Evolutionary conservation across 2,329 filamentous ascomycete genomes (phyloP).

Genomic region (Claviceps spartinae): DNA sequence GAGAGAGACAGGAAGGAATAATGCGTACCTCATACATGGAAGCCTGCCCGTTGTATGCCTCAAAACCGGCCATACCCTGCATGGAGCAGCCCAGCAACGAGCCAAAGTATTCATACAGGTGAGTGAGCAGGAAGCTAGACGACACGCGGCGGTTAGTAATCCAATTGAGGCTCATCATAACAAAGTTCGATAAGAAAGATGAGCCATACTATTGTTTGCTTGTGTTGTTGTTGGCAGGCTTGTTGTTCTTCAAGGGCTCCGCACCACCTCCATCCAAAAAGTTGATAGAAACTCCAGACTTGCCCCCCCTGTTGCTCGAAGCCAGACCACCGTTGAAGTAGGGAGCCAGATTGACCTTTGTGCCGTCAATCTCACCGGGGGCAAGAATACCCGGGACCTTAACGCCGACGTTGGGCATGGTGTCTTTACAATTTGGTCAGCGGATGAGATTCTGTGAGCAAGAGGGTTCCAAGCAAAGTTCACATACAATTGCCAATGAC

Average conservation of each 20-base stretch:
- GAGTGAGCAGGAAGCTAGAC: slow-evolving; percentile 40
- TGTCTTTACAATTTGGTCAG: slow-evolving; percentile 22
- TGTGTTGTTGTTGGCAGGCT: slow-evolving; percentile 32
- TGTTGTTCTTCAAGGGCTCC: slow-evolving; percentile 39
- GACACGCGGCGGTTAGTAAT: background rate
- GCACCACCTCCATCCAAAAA: slow-evolving; percentile 48
- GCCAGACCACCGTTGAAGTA: slow-evolving; percentile 44
- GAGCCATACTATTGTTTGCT: slow-evolving; percentile 28
- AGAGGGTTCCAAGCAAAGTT: no score
- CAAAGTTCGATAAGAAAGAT: background rate
- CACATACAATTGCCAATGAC: slow-evolving; percentile 45
- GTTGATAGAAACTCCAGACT: slow-evolving; percentile 35
- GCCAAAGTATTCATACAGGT: slow-evolving; percentile 50
- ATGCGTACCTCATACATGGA: slow-evolving; percentile 27
- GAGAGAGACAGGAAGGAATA: no score
- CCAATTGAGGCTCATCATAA: background rate
- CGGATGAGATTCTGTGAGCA: no score
- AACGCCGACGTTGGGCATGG: slow-evolving; percentile 36
- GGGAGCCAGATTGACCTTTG: slow-evolving; percentile 40
- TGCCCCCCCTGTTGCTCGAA: slow-evolving; percentile 38
- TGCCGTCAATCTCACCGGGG: slow-evolving; percentile 33
- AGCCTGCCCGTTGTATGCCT: slow-evolving; percentile 30
- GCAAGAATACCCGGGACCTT: slow-evolving; percentile 44
- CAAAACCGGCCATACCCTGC: slow-evolving; percentile 35
- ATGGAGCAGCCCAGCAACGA: slow-evolving; percentile 40